Evolutionary conservation across 2,329 filamentous ascomycete species (phyloP).

Genomic region (Cladophialophora immunda): DNA sequence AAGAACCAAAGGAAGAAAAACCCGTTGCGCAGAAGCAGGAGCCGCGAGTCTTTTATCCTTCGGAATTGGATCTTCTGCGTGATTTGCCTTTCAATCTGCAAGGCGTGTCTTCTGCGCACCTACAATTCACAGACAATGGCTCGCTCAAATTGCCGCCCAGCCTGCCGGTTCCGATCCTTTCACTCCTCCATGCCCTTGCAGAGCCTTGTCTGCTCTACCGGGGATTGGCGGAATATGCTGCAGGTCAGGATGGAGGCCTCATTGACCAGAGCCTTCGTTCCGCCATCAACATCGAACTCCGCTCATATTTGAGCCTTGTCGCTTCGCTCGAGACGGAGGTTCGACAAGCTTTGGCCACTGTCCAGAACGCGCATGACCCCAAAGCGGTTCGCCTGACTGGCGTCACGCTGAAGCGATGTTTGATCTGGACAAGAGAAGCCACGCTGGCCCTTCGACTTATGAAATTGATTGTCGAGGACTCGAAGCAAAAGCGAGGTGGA

Average conservation of each 20-base stretch:
- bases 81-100: slow-evolving; percentile 94
- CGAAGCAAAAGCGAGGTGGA: slow-evolving; percentile 81
- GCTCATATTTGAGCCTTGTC: slow-evolving; percentile 88
- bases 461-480: slow-evolving; percentile 93
- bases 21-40: slow-evolving; percentile 20
- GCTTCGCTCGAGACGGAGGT: slow-evolving; percentile 94
- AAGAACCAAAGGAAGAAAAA: slow-evolving; percentile 8
- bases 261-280: slow-evolving; percentile 90
- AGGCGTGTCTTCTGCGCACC: slow-evolving; percentile 84
- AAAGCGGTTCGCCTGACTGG: slow-evolving; percentile 82
- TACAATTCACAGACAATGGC: slow-evolving; percentile 76
- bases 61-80: slow-evolving; percentile 73
- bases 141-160: slow-evolving; percentile 78
- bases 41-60: slow-evolving; percentile 50
- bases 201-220: slow-evolving; percentile 94
- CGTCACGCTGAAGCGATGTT: slow-evolving; percentile 92
- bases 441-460: slow-evolving; percentile 94
- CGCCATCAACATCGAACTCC: slow-evolving; percentile 82
- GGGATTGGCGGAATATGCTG: slow-evolving; percentile 80
- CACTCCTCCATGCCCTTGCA: slow-evolving; percentile 85
- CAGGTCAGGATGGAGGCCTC: slow-evolving; percentile 81
- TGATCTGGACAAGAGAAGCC: slow-evolving; percentile 96
- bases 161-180: slow-evolving; percentile 83
- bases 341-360: slow-evolving; percentile 76
- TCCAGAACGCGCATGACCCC: slow-evolving; percentile 70